Evolutionary conservation across 805 yeast genomes (phyloP).

Genomic region (Saccharomyces cerevisiae): DNA sequence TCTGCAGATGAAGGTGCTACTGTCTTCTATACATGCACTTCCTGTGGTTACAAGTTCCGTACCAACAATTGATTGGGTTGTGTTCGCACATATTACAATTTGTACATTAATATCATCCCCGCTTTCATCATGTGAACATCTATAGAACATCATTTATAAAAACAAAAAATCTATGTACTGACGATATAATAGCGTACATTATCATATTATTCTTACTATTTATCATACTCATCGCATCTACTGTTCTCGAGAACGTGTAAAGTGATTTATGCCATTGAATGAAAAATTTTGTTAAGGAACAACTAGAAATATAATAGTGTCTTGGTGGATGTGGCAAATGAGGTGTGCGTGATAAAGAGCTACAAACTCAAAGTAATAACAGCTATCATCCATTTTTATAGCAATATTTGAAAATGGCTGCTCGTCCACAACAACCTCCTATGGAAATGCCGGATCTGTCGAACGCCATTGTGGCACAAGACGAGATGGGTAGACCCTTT

Average conservation of each 20-base stretch:
- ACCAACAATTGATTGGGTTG: constrained; percentile 60
- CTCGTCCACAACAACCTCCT: constrained; percentile 5
- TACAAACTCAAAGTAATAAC: not conserved
- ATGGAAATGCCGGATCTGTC: constrained; percentile 80
- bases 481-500: constrained; percentile 98
- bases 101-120: not conserved
- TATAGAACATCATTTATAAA: not conserved
- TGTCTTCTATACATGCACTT: constrained; percentile 91
- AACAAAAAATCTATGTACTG: not conserved
- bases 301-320: not conserved
- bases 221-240: not conserved
- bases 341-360: not conserved
- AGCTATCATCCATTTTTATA: not conserved
- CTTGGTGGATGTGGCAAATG: not conserved
- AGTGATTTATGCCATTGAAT: not conserved
- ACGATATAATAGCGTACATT: not conserved
- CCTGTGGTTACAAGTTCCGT: constrained; percentile 88
- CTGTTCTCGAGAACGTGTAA: not conserved
- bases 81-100: not conserved
- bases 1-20: constrained; percentile 99
- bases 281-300: not conserved
- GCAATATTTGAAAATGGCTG: not conserved
- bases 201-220: not conserved
- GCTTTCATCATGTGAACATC: not conserved
- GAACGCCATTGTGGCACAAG: constrained; percentile 97